Evolutionary conservation across 805 yeast species (phyloP).

Genomic region (Zygosaccharomyces lentus): DNA sequence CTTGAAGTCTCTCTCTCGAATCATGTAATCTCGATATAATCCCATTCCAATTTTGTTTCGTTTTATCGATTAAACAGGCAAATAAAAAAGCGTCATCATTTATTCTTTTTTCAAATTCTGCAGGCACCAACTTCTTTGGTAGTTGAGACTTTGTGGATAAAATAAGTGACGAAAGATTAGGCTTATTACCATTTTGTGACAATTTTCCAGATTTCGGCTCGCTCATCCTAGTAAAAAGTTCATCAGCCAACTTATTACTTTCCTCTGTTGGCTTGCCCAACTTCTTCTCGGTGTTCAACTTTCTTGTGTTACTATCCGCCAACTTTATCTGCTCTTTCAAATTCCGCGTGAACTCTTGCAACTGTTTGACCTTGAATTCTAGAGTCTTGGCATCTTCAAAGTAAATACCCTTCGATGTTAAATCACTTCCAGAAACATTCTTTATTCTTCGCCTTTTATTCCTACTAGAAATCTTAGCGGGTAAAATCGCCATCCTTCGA

Average conservation of each 20-base stretch:
- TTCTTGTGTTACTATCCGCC: constrained; percentile 12
- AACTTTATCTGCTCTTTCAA: constrained; percentile 19
- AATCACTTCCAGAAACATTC: constrained; percentile 13
- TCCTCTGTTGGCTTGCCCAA: neutral
- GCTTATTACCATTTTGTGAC: neutral
- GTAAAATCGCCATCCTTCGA: constrained; percentile 14
- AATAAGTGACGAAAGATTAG: constrained; percentile 20
- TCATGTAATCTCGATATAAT: constrained; percentile 21
- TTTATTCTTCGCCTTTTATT: constrained; percentile 12
- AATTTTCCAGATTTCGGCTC: neutral
- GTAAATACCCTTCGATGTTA: constrained; percentile 12
- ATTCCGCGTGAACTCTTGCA: constrained; percentile 28
- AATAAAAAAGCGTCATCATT: constrained; percentile 23
- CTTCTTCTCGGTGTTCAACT: constrained; percentile 5
- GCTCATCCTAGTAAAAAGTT: constrained; percentile 1
- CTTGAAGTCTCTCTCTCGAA: constrained; percentile 14
- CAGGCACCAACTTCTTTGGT: constrained; percentile 21
- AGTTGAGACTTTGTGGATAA: constrained; percentile 13
- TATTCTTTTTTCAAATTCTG: constrained; percentile 18
- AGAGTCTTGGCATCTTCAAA: constrained; percentile 17
- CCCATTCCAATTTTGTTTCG: constrained; percentile 28
- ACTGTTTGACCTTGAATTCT: constrained; percentile 27
- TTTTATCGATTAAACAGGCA: constrained; percentile 20
- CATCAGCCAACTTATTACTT: constrained; percentile 4
- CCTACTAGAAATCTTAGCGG: constrained; percentile 8